Evolutionary conservation across 805 yeast species (phyloP).

Genomic region (Candida cerambycidarum): DNA sequence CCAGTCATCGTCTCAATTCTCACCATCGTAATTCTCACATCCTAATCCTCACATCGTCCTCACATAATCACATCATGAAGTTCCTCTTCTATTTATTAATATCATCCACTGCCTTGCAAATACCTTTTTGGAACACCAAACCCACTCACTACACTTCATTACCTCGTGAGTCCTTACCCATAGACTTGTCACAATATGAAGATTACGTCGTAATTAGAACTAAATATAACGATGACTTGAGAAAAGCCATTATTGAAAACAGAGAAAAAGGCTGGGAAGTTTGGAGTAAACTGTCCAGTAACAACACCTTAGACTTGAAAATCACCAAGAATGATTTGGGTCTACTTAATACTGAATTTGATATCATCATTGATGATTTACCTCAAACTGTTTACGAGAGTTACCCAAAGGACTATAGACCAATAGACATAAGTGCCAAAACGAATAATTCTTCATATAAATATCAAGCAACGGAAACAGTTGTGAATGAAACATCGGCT

Average conservation of each 20-base stretch:
- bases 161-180: conserved; percentile 22
- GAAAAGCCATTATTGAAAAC: conserved; percentile 17
- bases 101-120: conserved; percentile 1
- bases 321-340: conserved; percentile 8
- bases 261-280: conserved; percentile 7
- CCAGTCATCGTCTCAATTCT: no score
- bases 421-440: neutral
- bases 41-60: no score
- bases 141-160: conserved; percentile 10
- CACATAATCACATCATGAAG: conserved; percentile 2
- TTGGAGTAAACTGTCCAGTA: conserved; percentile 14
- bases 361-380: conserved; percentile 55
- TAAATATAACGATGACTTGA: conserved; percentile 22
- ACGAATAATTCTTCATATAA: conserved; percentile 8
- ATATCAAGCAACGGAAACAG: conserved; percentile 16
- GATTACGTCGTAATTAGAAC: conserved; percentile 48
- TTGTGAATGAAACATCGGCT: conserved; percentile 15
- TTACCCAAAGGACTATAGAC: conserved; percentile 35
- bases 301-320: conserved; percentile 18
- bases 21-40: no score
- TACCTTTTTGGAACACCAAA: conserved; percentile 1
- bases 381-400: conserved; percentile 58
- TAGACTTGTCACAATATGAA: conserved; percentile 39
- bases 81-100: neutral
- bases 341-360: conserved; percentile 18